These are phyloP conservation scores for Aureobasidium uvarum DNA, from an alignment of 2,329 filamentous ascomycete species.

Conservation along the genomic window DNA sequence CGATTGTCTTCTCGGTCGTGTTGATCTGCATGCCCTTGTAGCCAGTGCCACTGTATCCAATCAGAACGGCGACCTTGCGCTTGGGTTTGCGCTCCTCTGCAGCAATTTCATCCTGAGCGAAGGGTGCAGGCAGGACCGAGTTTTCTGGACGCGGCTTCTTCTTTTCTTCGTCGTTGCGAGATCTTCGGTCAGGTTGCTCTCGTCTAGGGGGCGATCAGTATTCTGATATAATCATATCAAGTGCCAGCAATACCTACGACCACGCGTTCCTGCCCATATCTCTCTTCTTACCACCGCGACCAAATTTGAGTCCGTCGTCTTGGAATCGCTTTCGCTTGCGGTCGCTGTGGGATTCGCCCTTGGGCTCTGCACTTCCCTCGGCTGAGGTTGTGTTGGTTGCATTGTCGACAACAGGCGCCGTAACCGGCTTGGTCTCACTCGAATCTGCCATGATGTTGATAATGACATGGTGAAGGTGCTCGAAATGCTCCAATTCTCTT, in stretches of 20 bases:
- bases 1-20: conserved; percentile 74
- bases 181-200: conserved; percentile 49
- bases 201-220: conserved; percentile 45
- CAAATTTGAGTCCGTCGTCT: conserved; percentile 38
- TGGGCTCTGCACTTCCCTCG: neutral
- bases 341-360: conserved; percentile 23
- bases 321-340: conserved; percentile 30
- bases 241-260: conserved; percentile 51
- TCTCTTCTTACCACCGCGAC: conserved; percentile 53
- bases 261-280: conserved; percentile 67
- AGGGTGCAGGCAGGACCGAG: conserved; percentile 58
- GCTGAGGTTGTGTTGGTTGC: neutral
- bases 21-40: conserved; percentile 95
- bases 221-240: conserved; percentile 26
- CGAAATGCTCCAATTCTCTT: neutral
- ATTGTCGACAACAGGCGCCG: conserved; percentile 23
- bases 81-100: conserved; percentile 86
- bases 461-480: conserved; percentile 8
- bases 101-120: conserved; percentile 78
- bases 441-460: conserved; percentile 23
- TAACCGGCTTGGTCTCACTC: conserved; percentile 19
- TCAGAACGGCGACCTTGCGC: conserved; percentile 91
- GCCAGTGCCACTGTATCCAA: conserved; percentile 93
- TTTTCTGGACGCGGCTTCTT: conserved; percentile 42
- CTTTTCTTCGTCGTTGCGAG: conserved; percentile 46